Base-by-base conservation (phyloP, 1,284 basidiomycete species). In the Singerocomus rubriflavus region DNA sequence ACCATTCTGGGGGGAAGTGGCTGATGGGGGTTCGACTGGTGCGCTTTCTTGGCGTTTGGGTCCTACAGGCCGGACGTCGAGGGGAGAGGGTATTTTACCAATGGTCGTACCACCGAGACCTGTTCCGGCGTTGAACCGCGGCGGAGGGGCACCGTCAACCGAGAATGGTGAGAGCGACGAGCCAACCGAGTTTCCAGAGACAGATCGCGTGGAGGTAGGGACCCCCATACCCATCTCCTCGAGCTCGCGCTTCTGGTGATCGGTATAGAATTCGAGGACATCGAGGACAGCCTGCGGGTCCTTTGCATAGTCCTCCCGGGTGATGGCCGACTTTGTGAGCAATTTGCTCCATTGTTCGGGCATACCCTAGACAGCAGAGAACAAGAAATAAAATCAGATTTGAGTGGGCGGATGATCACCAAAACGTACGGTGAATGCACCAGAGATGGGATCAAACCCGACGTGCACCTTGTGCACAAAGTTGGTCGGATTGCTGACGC, bases 381-480 rank as follows among this genome's bases (percentile, higher is more conserved):
- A 38, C 44, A 43, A 44, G 40, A 30, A n/a, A 39, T 32, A 36
- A 31, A 34, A 31, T 46, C 40, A 46, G 51, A 48, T 33, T 31
- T 13, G 13, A 36, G 35, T n/a, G n/a, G 27, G 13, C 3, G 27
- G 6, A 32, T 2, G 26, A 54, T 21, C 12, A 13, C 21, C 21
- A 35, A 38, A 44, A 55, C 55, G 49, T 83, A 91, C 91, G 6
- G 93, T 98, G 69, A 98, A 98, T 7, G 87, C 93, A 13, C 96
- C 95, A 34, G 89, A 90, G 41, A 93, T 79, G 0, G 94, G 92
- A 71, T 99, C 96, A 63, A 97, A 98, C 6, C 95, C 95, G 54
- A 99, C 96, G 69, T 99, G 96, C 3, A 98, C 93, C 68, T 97
- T 93, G 73, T 98, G 96, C 1, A 97, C 93, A 66, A 98, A 98